A percentile compares a stretch with the other conserved stretches of the same genome.
phyloP scores from a whole-genome alignment of 768 basidiomycete genomes.

The Amanita pallidorosea region DNA sequence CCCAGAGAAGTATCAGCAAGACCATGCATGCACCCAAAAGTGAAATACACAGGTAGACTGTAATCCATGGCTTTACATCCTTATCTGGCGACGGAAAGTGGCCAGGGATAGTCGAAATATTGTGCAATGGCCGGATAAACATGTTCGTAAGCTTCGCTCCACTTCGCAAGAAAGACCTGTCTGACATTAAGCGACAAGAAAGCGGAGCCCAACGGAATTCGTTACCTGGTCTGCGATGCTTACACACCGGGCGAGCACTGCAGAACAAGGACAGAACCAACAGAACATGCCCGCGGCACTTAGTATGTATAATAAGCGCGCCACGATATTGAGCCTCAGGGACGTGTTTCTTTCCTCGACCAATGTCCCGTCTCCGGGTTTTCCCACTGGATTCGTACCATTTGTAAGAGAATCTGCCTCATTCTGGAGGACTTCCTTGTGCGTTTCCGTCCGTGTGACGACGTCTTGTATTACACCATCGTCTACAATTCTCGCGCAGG shows the following conservation, averaged over 20 bases:
- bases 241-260: conserved; percentile 42
- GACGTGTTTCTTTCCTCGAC: conserved; percentile 52
- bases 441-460: neutral
- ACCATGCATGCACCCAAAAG: conserved; percentile 43
- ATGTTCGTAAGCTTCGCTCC: conserved; percentile 57
- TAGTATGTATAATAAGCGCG: conserved; percentile 55
- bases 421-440: conserved; percentile 12
- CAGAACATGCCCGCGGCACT: conserved; percentile 44
- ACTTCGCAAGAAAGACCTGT: conserved; percentile 55
- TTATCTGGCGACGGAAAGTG: conserved; percentile 41
- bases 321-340: conserved; percentile 53
- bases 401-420: conserved; percentile 20
- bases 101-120: conserved; percentile 28
- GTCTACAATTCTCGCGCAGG: conserved; percentile 1
- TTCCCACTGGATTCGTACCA: neutral
- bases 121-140: conserved; percentile 11
- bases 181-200: neutral
- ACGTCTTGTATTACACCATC: neutral
- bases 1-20: conserved; percentile 46
- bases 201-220: neutral
- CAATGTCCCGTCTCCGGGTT: conserved; percentile 33
- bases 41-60: conserved; percentile 54
- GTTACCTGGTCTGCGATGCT: conserved; percentile 49
- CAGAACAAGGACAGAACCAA: conserved; percentile 38
- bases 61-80: conserved; percentile 56